Percentiles rank a stretch among this genome's conserved stretches.
phyloP scores from a whole-genome alignment of 139 green algal species.

The Marvania coccoides region DNA sequence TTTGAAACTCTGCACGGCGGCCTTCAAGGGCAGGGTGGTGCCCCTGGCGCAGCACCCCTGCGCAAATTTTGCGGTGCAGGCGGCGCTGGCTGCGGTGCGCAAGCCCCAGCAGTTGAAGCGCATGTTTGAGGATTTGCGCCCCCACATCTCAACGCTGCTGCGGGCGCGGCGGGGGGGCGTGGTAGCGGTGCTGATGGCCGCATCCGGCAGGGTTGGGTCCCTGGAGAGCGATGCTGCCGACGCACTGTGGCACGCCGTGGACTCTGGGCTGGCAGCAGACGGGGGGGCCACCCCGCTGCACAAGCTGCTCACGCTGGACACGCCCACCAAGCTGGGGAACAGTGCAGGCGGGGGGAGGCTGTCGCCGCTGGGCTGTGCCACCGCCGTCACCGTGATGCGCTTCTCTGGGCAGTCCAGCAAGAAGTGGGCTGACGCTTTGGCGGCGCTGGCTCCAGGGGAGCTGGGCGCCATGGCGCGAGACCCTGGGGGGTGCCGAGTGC shows the following conservation, averaged over 20 bases:
- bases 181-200: conserved; percentile 54
- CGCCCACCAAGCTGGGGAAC: background rate
- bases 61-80: conserved; percentile 75
- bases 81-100: conserved; percentile 31
- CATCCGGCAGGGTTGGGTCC: conserved; percentile 18
- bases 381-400: conserved; percentile 34
- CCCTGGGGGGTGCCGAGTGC: conserved; percentile 46
- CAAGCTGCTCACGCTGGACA: conserved; percentile 31
- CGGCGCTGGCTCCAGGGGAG: conserved; percentile 14
- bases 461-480: conserved; percentile 32
- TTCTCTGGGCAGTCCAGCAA: conserved; percentile 32
- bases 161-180: conserved; percentile 47
- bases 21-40: conserved; percentile 34
- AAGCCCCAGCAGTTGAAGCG: conserved; percentile 33
- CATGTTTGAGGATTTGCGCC: conserved; percentile 43
- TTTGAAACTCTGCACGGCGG: conserved; percentile 25
- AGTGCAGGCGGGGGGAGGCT: conserved; percentile 24
- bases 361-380: conserved; percentile 45
- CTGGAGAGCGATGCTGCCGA: conserved; percentile 7
- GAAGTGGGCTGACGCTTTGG: conserved; percentile 39
- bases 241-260: conserved; percentile 16
- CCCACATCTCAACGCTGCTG: conserved; percentile 48
- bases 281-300: background rate
- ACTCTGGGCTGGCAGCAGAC: background rate
- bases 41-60: conserved; percentile 42